Conservation (phyloP, 1,139 yeast genomes). For the Trichomonascaceae sp. region DNA sequence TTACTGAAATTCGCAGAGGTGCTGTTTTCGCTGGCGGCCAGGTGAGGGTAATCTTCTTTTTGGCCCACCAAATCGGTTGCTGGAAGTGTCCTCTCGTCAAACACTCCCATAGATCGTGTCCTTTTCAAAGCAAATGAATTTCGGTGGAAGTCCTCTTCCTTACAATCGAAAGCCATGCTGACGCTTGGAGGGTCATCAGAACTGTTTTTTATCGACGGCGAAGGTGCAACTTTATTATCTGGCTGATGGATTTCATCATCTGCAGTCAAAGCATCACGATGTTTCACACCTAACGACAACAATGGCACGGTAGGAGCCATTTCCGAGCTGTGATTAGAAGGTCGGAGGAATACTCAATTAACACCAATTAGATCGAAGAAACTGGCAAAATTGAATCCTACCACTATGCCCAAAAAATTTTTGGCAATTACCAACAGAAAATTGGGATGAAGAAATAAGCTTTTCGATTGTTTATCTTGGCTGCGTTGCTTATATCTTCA, state of each 20-base stretch:
- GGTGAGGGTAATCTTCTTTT: conserved; percentile 22
- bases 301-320: conserved; percentile 12
- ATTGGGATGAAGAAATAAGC: neutral
- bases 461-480: neutral
- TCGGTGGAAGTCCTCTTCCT: conserved; percentile 41
- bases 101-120: conserved; percentile 75
- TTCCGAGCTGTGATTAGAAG: neutral
- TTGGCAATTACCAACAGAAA: neutral
- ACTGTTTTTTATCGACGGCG: neutral
- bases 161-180: conserved; percentile 6
- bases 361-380: neutral
- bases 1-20: neutral
- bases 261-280: neutral
- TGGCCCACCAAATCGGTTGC: conserved; percentile 25
- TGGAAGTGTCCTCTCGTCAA: conserved; percentile 52
- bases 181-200: conserved; percentile 3
- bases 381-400: neutral
- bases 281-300: conserved; percentile 16
- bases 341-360: neutral
- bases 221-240: neutral
- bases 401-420: neutral
- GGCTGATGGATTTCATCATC: neutral
- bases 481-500: neutral
- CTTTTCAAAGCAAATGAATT: conserved; percentile 74
- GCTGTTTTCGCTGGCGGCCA: conserved; percentile 8